Conservation (phyloP, 2,329 filamentous ascomycete genomes). For the Arthrocladium fulminans region DNA sequence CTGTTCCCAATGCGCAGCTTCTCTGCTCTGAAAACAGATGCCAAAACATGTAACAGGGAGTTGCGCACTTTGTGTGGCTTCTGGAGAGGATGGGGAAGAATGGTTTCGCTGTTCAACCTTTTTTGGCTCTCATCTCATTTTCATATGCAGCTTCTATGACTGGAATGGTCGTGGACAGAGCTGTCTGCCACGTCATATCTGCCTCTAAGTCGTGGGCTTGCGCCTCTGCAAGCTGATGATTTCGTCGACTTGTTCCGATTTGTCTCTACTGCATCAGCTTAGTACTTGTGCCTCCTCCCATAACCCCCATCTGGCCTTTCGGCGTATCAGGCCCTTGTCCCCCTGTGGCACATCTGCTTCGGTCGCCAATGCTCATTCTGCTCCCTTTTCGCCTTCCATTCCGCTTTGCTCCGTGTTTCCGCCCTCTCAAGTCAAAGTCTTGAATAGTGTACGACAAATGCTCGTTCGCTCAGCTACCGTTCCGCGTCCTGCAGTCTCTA, state of each 20-base stretch:
- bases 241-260: background rate
- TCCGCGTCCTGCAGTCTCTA: background rate
- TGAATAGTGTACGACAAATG: background rate
- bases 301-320: background rate
- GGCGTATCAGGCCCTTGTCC: background rate
- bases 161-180: background rate
- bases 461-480: background rate
- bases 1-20: too few relatives aligned
- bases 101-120: too few relatives aligned
- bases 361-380: background rate
- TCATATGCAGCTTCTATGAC: background rate
- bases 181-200: constrained; percentile 3
- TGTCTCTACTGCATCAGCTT: background rate
- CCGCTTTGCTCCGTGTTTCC: background rate
- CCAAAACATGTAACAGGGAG: too few relatives aligned
- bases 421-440: background rate
- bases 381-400: background rate
- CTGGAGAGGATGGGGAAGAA: too few relatives aligned
- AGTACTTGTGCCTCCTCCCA: background rate
- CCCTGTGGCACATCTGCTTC: background rate
- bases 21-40: too few relatives aligned
- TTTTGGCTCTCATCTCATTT: constrained; percentile 4
- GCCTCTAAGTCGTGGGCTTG: background rate
- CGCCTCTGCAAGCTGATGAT: background rate
- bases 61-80: too few relatives aligned